Base-by-base conservation (phyloP, 352 stramenopile species). In the Aphanomyces stellatus region DNA sequence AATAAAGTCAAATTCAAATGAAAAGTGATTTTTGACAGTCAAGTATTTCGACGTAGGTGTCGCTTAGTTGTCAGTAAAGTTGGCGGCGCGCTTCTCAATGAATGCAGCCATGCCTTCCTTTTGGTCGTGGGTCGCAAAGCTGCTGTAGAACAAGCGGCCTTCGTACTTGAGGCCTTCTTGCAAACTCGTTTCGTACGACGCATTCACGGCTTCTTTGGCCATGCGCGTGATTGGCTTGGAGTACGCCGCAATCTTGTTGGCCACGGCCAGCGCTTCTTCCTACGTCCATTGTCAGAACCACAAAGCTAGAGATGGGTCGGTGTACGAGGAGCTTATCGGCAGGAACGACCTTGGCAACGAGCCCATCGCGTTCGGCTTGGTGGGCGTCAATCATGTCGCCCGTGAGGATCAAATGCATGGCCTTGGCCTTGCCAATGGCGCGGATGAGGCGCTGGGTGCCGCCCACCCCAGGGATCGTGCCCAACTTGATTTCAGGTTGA, bases 341-440 rank as follows among this genome's bases (percentile, higher is more conserved):
- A 8, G 92, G 89, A 71, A 98, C 93, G 22, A 99, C 88, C 40
- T 93, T 93, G 24, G 93, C 87, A 17, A 98, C 93, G 35, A 98
- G 87, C 22, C 97, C 97, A 71, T 96, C 91, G 35, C 82, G 75
- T 71, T 98, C 88, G 2, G 96, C 96, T 77, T 98, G 88, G 61
- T 98, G 77, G 4, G 97, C 96, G 77, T 90, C 83, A 53, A 99
- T 98, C 78, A 97, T 94, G 76, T 95, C 96, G 59, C 96, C 97
- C n/a, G 97, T 99, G 42, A 99, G 83, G 53, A 97, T 88, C 91
- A 99, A 98, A 72, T 99, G 89, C 97, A 99, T 99, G 46, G 93
- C 93, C 79, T 99, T 99, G 34, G 92, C 88, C 83, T 99, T 99
- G 69, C 97, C 97, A 60, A 99, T 87, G 1, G 96, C 95, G 41